Conservation (phyloP, 768 basidiomycete species). For the Pleurotus platypus region DNA sequence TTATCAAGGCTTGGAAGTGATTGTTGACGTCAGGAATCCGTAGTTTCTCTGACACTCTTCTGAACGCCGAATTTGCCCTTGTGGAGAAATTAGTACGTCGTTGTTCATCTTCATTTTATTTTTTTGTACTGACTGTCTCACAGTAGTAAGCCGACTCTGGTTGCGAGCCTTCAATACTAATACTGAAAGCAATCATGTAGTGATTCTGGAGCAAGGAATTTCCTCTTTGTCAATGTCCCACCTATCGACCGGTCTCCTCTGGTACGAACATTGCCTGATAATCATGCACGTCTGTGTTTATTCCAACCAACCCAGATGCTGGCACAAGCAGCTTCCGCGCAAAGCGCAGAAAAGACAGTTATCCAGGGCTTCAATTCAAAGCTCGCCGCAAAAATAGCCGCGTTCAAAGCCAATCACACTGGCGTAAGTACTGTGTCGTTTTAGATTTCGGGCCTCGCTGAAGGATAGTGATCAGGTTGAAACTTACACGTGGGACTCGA, state of each 20-base stretch:
- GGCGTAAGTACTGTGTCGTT: constrained; percentile 32
- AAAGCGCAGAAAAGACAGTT: constrained; percentile 38
- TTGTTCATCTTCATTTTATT: neutral
- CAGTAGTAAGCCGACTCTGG: constrained; percentile 26
- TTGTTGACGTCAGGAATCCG: neutral
- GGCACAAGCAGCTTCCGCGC: constrained; percentile 33
- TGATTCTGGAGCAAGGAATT: constrained; percentile 54
- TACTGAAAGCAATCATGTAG: constrained; percentile 17
- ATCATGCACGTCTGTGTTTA: no score
- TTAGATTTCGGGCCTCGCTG: no score
- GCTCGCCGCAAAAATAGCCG: constrained; percentile 33
- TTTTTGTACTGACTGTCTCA: constrained; percentile 12
- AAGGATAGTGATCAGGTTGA: constrained; percentile 28
- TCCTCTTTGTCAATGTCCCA: constrained; percentile 42
- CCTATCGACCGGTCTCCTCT: constrained; percentile 38
- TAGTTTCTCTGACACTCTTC: constrained; percentile 46
- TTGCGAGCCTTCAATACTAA: constrained; percentile 4
- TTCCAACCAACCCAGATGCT: constrained; percentile 37
- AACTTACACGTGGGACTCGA: constrained; percentile 49
- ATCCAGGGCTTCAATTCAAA: constrained; percentile 51
- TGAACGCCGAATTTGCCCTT: constrained; percentile 46
- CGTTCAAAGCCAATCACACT: constrained; percentile 39
- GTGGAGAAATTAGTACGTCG: constrained; percentile 43
- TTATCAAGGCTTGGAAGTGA: neutral
- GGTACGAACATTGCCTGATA: constrained; percentile 19